These are phyloP conservation scores for Alternaria rosae DNA, from an alignment of 2,329 filamentous ascomycete genomes.

Conservation along the genomic window DNA sequence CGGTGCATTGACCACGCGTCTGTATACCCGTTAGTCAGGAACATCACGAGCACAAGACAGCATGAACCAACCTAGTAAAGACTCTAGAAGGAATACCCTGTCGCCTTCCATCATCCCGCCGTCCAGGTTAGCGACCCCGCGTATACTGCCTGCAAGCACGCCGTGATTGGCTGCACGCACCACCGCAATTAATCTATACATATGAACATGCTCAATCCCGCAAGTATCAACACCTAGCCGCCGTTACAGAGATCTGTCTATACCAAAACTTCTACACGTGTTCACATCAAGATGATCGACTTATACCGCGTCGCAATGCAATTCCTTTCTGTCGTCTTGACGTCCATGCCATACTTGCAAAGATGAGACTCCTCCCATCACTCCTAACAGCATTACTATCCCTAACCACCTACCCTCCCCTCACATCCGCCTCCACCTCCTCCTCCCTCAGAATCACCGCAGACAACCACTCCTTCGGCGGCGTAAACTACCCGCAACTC, in stretches of 20 bases:
- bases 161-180: slow-evolving; percentile 35
- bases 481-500: slow-evolving; percentile 44
- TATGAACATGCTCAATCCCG: slow-evolving; percentile 45
- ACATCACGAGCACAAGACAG: not conserved
- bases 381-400: slow-evolving; percentile 27
- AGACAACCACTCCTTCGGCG: slow-evolving; percentile 43
- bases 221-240: slow-evolving; percentile 28
- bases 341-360: slow-evolving; percentile 14
- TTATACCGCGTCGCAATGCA: slow-evolving; percentile 31
- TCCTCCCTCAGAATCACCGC: slow-evolving; percentile 39
- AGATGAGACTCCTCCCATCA: slow-evolving; percentile 33
- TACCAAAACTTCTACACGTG: slow-evolving; percentile 43
- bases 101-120: slow-evolving; percentile 8
- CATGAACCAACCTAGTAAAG: not conserved
- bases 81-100: not conserved
- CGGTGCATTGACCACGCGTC: not conserved
- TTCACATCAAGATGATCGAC: slow-evolving; percentile 27
- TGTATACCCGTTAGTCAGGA: not conserved
- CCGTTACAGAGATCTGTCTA: slow-evolving; percentile 35
- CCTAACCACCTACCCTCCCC: slow-evolving; percentile 19
- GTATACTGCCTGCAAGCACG: not conserved
- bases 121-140: slow-evolving; percentile 10
- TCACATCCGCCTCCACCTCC: slow-evolving; percentile 21
- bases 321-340: slow-evolving; percentile 10
- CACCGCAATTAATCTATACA: slow-evolving; percentile 48